Evolutionary conservation across 257 asterid genomes (phyloP).

Genomic region (Lycium ferocissimum): DNA sequence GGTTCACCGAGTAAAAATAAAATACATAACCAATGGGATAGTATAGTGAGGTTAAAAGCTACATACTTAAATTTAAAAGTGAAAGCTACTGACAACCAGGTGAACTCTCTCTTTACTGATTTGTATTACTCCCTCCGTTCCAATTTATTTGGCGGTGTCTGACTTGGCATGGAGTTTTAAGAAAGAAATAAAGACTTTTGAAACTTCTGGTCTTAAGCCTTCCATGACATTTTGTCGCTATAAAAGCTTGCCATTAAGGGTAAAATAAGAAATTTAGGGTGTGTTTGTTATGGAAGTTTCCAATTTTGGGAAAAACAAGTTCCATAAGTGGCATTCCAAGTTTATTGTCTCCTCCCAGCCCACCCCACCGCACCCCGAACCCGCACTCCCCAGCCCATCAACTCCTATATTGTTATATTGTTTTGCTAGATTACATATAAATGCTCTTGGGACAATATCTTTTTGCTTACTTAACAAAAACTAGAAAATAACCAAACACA

Average conservation of each 20-base stretch:
- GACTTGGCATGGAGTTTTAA: neutral
- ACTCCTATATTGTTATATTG: too few species aligned
- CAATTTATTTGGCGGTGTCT: neutral
- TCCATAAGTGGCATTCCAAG: too few species aligned
- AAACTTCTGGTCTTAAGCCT: neutral
- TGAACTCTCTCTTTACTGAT: conserved; percentile 5
- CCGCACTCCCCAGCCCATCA: too few species aligned
- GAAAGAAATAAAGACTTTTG: neutral
- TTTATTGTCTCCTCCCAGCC: too few species aligned
- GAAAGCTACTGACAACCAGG: neutral
- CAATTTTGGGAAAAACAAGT: too few species aligned
- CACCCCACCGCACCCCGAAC: too few species aligned
- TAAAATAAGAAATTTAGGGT: too few species aligned
- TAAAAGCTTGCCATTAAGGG: neutral
- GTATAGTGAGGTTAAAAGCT: neutral
- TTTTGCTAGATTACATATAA: too few species aligned
- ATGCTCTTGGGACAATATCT: too few species aligned
- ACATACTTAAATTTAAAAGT: neutral
- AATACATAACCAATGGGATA: neutral
- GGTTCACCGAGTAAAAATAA: neutral
- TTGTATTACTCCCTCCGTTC: conserved; percentile 5
- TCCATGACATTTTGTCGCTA: neutral
- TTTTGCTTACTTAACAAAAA: too few species aligned
- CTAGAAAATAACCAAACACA: too few species aligned
- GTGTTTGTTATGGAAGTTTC: too few species aligned